phyloP scores from a whole-genome alignment of 495 filamentous ascomycete genomes.

The Barbatosphaeria neglecta region DNA sequence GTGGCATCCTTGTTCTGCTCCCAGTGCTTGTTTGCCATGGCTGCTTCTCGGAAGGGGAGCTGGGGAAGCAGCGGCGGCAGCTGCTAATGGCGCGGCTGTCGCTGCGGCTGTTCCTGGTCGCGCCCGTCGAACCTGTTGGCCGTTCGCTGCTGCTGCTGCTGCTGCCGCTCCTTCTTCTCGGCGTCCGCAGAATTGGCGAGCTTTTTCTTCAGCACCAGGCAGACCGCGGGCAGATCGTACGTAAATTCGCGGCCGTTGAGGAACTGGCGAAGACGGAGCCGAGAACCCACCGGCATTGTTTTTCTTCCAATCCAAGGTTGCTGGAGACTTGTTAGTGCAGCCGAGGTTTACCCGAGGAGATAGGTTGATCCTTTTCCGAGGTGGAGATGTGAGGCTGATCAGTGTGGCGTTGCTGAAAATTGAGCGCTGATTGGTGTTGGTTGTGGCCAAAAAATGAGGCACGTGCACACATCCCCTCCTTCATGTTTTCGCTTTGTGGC shows the following conservation, averaged over 20 bases:
- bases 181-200: neutral
- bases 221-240: neutral
- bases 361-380: neutral
- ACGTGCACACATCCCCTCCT: neutral
- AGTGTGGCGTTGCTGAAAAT: neutral
- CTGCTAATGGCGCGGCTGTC: neutral
- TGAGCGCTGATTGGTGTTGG: neutral
- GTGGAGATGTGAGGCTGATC: neutral
- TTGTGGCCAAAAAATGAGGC: neutral
- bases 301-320: too few relatives aligned
- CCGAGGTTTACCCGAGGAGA: neutral
- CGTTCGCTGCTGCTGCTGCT: neutral
- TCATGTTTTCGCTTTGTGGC: too few relatives aligned
- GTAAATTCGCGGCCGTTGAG: neutral
- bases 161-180: neutral
- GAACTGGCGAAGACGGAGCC: neutral
- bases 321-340: too few relatives aligned
- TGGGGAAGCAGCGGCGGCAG: neutral
- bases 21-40: slow-evolving; percentile 36
- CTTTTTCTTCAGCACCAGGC: neutral
- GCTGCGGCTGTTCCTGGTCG: neutral
- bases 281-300: neutral
- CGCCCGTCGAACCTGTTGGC: too few relatives aligned
- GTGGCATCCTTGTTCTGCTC: slow-evolving; percentile 99
- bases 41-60: neutral